Evolutionary conservation across 306 rosid species (phyloP).

Genomic region (Hylodesmum podocarpum): DNA sequence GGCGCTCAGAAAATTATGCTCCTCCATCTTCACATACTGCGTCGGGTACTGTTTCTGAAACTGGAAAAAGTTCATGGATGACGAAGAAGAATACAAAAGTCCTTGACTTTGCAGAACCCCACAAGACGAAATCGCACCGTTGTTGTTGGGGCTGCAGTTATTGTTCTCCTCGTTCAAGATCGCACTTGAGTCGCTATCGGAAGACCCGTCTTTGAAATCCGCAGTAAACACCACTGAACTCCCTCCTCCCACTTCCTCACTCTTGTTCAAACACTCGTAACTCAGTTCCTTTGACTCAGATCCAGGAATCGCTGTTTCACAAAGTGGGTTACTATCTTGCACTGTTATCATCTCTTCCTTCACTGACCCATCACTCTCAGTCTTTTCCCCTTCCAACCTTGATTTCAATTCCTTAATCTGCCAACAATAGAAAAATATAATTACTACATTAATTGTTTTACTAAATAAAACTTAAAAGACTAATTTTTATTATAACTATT

Average conservation of each 20-base stretch:
- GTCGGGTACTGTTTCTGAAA: constrained; percentile 60
- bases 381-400: constrained; percentile 51
- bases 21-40: constrained; percentile 83
- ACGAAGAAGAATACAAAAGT: constrained; percentile 41
- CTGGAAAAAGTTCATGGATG: constrained; percentile 59
- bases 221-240: constrained; percentile 36
- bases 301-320: constrained; percentile 41
- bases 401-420: constrained; percentile 83
- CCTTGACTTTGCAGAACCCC: constrained; percentile 48
- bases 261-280: constrained; percentile 41
- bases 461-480: no score
- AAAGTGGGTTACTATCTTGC: constrained; percentile 34
- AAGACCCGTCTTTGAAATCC: constrained; percentile 81
- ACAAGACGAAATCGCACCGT: constrained; percentile 51
- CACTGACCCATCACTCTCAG: constrained; percentile 60
- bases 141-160: constrained; percentile 50
- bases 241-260: neutral
- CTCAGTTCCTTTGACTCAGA: constrained; percentile 48
- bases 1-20: constrained; percentile 81
- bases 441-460: no score
- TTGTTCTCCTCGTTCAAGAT: constrained; percentile 69
- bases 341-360: constrained; percentile 56
- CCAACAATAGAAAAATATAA: neutral
- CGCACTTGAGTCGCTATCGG: constrained; percentile 93
- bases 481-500: no score